phyloP scores from a whole-genome alignment of 805 yeast species.

The Pichia pseudocactophila region DNA sequence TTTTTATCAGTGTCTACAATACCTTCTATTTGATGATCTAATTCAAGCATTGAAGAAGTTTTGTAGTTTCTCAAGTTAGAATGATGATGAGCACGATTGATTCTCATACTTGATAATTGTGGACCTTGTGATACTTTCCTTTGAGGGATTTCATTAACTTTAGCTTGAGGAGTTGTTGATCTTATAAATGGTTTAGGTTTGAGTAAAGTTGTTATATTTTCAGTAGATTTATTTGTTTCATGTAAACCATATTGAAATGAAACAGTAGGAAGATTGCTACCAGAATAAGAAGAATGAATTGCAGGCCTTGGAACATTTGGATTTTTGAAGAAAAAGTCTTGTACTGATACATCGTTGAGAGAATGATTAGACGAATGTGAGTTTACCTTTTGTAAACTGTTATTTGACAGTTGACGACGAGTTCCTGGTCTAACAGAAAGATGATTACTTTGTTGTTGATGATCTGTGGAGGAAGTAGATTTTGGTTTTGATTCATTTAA shows the following conservation, averaged over 20 bases:
- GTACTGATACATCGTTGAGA: constrained; percentile 32
- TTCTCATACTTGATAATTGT: constrained; percentile 13
- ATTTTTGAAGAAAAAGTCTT: constrained; percentile 42
- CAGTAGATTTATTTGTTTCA: not conserved
- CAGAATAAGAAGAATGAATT: constrained; percentile 11
- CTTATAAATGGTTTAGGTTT: constrained; percentile 20
- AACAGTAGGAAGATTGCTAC: constrained; percentile 4
- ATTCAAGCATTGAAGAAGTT: constrained; percentile 5
- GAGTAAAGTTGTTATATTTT: constrained; percentile 12
- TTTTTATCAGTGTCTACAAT: not conserved
- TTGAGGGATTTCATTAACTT: constrained; percentile 4
- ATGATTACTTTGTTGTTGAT: not conserved
- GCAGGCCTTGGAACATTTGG: constrained; percentile 17
- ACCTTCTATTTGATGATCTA: constrained; percentile 4
- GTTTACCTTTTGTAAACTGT: not conserved
- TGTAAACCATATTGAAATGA: not conserved
- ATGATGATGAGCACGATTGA: constrained; percentile 8
- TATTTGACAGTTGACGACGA: constrained; percentile 2
- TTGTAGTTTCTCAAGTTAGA: constrained; percentile 6
- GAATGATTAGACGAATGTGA: constrained; percentile 4
- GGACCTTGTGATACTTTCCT: constrained; percentile 7
- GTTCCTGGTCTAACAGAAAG: not conserved
- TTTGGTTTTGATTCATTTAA: not conserved
- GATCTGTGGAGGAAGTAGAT: not conserved
- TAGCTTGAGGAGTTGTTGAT: constrained; percentile 9